Evolutionary conservation across 768 basidiomycete species (phyloP).

Genomic region (Leccinum imitatum): DNA sequence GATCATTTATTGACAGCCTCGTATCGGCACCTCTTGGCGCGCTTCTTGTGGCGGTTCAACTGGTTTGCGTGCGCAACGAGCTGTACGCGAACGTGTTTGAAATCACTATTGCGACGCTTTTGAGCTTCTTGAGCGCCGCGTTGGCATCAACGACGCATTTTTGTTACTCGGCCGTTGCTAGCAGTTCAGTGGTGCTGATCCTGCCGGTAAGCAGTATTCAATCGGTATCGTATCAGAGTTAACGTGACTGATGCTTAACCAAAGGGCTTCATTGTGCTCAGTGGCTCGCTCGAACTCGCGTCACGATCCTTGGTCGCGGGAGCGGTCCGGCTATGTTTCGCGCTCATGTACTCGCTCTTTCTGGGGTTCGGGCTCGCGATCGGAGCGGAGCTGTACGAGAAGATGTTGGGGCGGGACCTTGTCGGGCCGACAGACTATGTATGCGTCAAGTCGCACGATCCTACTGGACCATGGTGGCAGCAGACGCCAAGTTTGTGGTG

Average conservation of each 20-base stretch:
- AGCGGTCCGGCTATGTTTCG: constrained; percentile 80
- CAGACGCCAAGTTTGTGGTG: constrained; percentile 67
- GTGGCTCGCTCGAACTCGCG: constrained; percentile 74
- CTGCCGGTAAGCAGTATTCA: constrained; percentile 52
- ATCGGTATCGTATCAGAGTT: background rate
- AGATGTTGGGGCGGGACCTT: constrained; percentile 48
- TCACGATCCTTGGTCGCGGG: constrained; percentile 81
- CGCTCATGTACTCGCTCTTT: constrained; percentile 76
- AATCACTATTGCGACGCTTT: constrained; percentile 75
- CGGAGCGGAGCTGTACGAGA: constrained; percentile 66
- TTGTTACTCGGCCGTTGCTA: constrained; percentile 81
- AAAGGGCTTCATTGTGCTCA: constrained; percentile 65
- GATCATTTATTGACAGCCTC: constrained; percentile 76
- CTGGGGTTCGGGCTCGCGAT: constrained; percentile 82
- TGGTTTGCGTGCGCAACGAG: constrained; percentile 70
- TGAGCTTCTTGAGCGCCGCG: constrained; percentile 78
- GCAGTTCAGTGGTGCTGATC: constrained; percentile 76
- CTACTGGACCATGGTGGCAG: constrained; percentile 70
- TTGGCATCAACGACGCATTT: constrained; percentile 66
- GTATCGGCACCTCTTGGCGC: constrained; percentile 72
- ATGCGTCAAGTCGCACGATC: constrained; percentile 57
- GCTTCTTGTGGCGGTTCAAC: constrained; percentile 70
- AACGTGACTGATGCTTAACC: background rate
- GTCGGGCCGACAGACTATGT: constrained; percentile 56
- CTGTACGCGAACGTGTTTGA: constrained; percentile 81